Evolutionary conservation across 163 green algal species (phyloP).

Genomic region (Scenedesmus sp.): DNA sequence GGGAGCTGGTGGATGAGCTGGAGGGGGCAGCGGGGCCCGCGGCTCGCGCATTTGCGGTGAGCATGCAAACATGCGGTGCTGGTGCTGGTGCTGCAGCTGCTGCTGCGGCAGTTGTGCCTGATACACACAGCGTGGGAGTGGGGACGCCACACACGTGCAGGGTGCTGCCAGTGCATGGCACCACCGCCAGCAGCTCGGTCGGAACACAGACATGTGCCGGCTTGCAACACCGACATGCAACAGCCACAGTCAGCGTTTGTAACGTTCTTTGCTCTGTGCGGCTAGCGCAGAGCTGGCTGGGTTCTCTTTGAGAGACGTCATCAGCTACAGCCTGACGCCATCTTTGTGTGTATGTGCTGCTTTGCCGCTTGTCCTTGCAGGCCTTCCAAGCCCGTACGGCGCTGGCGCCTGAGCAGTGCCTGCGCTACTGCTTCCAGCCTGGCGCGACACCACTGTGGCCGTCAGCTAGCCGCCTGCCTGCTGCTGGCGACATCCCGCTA

Average conservation of each 20-base stretch:
- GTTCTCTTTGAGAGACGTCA: too few relatives aligned
- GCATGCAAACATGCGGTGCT: background rate
- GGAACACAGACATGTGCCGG: background rate
- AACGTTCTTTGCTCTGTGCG: too few relatives aligned
- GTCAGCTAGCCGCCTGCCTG: constrained; percentile 45
- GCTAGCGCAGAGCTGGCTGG: too few relatives aligned
- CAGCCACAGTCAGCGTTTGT: too few relatives aligned
- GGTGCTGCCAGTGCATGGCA: background rate
- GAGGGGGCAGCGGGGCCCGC: constrained; percentile 61
- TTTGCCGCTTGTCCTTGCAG: constrained; percentile 17
- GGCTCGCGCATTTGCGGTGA: constrained; percentile 71
- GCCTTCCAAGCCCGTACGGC: constrained; percentile 74
- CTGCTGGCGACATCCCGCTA: constrained; percentile 65
- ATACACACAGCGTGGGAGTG: background rate
- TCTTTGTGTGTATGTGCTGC: background rate
- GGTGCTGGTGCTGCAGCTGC: background rate
- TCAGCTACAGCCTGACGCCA: too few relatives aligned
- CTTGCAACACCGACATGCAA: background rate
- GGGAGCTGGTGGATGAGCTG: constrained; percentile 71
- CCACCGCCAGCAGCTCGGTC: background rate
- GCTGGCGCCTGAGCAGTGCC: constrained; percentile 66
- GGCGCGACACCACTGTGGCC: constrained; percentile 82
- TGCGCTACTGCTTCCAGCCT: constrained; percentile 86
- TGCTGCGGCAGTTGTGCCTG: background rate
- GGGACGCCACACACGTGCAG: background rate